Conservation (phyloP, 805 yeast species). For the Jamesozyma piceae region DNA sequence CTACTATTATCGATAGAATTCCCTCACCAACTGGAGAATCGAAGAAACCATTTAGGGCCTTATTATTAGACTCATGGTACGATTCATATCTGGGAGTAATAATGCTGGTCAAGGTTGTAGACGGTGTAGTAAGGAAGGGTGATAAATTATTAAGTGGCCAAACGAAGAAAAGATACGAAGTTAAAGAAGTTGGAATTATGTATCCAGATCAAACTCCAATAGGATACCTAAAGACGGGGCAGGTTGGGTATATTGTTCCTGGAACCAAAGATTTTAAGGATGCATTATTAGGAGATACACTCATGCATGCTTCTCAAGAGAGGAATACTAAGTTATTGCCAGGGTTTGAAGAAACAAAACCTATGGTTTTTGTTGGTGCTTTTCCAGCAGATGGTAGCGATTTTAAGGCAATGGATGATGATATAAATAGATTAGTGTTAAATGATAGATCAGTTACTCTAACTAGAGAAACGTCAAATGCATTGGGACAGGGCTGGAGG, state of each 20-base stretch:
- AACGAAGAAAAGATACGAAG: conserved; percentile 67
- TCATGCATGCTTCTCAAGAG: conserved; percentile 49
- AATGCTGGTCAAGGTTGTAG: conserved; percentile 71
- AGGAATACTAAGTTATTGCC: conserved; percentile 67
- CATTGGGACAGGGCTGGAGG: conserved; percentile 97
- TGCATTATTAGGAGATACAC: conserved; percentile 87
- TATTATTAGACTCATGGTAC: conserved; percentile 93
- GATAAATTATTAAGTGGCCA: conserved; percentile 70
- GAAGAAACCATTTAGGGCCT: conserved; percentile 48
- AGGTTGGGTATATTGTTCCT: conserved; percentile 89
- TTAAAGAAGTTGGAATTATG: conserved; percentile 91
- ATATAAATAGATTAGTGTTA: conserved; percentile 75
- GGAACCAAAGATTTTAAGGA: conserved; percentile 86
- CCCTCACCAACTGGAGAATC: conserved; percentile 63
- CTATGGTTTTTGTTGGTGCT: conserved; percentile 98
- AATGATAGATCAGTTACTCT: conserved; percentile 88
- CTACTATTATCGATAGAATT: conserved; percentile 71
- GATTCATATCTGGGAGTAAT: conserved; percentile 89
- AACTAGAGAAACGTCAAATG: conserved; percentile 84
- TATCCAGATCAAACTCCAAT: conserved; percentile 75
- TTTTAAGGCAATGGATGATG: conserved; percentile 80
- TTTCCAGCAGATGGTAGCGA: conserved; percentile 93
- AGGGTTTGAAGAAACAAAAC: conserved; percentile 93
- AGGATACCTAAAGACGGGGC: conserved; percentile 68
- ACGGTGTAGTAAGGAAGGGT: conserved; percentile 70